Percentiles rank a stretch among this genome's conserved stretches.
Conservation (phyloP, 805 yeast species). For the Hanseniaspora jakobsenii region DNA sequence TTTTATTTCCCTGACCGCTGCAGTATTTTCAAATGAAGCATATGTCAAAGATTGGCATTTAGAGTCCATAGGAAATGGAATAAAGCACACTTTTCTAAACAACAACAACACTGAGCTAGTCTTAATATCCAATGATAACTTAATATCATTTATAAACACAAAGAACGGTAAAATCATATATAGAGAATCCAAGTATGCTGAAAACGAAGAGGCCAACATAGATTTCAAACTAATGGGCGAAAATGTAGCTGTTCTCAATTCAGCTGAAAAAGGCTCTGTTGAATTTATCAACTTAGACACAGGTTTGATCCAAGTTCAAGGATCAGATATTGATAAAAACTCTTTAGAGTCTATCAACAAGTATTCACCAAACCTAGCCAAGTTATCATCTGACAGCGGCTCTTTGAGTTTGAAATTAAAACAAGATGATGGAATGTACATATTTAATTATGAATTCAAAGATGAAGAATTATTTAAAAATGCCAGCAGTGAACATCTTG, state of each 20-base stretch:
- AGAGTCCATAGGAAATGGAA: constrained; percentile 32
- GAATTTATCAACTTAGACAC: constrained; percentile 17
- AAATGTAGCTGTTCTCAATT: constrained; percentile 16
- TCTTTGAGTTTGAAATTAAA: no score
- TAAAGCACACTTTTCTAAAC: constrained; percentile 2
- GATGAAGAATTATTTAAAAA: neutral
- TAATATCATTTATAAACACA: constrained; percentile 30
- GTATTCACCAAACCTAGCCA: neutral
- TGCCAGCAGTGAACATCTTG: neutral
- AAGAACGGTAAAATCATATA: constrained; percentile 28
- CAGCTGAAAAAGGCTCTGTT: neutral
- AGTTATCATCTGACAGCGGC: neutral
- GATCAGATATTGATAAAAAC: neutral
- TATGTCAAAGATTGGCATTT: constrained; percentile 45
- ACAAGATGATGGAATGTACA: no score
- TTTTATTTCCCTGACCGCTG: constrained; percentile 18
- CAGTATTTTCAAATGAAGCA: constrained; percentile 41
- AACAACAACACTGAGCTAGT: constrained; percentile 19
- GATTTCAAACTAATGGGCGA: constrained; percentile 15
- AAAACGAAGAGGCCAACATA: constrained; percentile 18
- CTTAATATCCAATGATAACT: constrained; percentile 14
- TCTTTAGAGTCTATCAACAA: neutral
- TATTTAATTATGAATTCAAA: neutral
- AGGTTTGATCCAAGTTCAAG: constrained; percentile 17
- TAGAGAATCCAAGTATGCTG: constrained; percentile 24